Percentiles rank a stretch among this genome's conserved stretches.
phyloP scores from a whole-genome alignment of 2,329 filamentous ascomycete species.

The Cryphonectria japonica region DNA sequence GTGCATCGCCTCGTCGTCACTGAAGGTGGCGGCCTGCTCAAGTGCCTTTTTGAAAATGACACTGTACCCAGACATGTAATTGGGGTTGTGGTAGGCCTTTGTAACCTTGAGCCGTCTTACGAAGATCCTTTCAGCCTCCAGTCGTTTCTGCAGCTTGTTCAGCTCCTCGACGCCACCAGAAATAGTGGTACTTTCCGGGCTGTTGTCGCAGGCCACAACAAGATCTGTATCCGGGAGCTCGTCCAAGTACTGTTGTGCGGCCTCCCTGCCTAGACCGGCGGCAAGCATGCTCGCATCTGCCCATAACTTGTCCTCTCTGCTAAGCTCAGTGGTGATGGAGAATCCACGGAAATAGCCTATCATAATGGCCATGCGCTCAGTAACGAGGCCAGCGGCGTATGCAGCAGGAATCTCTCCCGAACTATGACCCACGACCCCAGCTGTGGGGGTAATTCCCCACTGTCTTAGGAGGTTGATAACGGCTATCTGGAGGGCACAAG shows the following conservation, averaged over 20 bases:
- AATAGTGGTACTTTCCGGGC: slow-evolving; percentile 35
- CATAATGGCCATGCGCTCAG: slow-evolving; percentile 10
- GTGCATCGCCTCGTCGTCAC: not conserved
- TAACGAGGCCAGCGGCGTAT: not conserved
- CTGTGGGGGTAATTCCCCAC: not conserved
- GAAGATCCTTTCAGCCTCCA: slow-evolving; percentile 33
- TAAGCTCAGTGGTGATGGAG: slow-evolving; percentile 4
- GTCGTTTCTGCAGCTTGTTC: not conserved
- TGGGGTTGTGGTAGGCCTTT: slow-evolving; percentile 42
- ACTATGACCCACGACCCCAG: slow-evolving; percentile 17
- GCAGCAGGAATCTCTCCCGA: slow-evolving; percentile 29
- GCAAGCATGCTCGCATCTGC: not conserved
- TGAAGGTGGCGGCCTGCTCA: not conserved
- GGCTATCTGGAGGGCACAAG: slow-evolving; percentile 45
- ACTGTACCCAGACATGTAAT: slow-evolving; percentile 32
- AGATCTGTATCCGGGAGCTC: slow-evolving; percentile 3
- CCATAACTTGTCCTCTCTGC: not conserved
- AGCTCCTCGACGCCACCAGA: slow-evolving; percentile 36
- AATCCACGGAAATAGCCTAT: slow-evolving; percentile 18
- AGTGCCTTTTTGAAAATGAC: not conserved
- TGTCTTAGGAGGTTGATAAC: slow-evolving; percentile 36
- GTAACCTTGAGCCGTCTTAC: slow-evolving; percentile 38
- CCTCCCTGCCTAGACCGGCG: not conserved
- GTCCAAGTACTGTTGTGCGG: not conserved
- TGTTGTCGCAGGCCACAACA: slow-evolving; percentile 32